Evolutionary conservation across 2,329 filamentous ascomycete species (phyloP).

Genomic region (Alternaria rosae): DNA sequence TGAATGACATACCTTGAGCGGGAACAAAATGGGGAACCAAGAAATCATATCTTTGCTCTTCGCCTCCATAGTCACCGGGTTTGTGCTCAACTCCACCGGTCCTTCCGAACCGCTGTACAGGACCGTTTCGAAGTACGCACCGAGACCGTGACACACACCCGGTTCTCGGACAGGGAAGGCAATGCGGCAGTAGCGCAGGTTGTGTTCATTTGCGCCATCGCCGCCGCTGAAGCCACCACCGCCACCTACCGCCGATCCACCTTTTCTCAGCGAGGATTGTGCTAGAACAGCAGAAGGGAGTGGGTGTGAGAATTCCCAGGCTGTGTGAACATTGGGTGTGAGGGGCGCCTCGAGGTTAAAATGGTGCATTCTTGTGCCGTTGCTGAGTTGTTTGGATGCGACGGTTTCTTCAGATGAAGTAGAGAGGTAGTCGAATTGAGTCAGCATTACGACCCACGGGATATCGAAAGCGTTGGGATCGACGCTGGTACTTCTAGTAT

Average conservation of each 20-base stretch:
- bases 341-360: conserved; percentile 43
- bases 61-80: conserved; percentile 86
- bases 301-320: conserved; percentile 83
- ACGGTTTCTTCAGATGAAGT: conserved; percentile 51
- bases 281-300: conserved; percentile 67
- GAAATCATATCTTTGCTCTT: conserved; percentile 99
- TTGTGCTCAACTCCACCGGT: conserved; percentile 86
- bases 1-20: conserved; percentile 74
- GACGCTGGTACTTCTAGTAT: conserved; percentile 61
- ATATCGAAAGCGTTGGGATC: conserved; percentile 83
- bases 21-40: conserved; percentile 99
- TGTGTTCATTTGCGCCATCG: conserved; percentile 89
- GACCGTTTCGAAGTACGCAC: conserved; percentile 96
- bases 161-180: conserved; percentile 79
- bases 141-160: conserved; percentile 88
- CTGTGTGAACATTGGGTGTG: conserved; percentile 68
- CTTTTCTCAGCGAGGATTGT: conserved; percentile 63
- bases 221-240: conserved; percentile 77
- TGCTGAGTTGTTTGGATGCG: conserved; percentile 61
- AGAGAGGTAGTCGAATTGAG: conserved; percentile 85
- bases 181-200: conserved; percentile 78
- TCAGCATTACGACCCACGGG: conserved; percentile 93
- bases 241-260: conserved; percentile 71
- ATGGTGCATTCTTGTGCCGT: conserved; percentile 41
- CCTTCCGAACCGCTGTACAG: conserved; percentile 70